Evolutionary conservation across 2,329 filamentous ascomycete species (phyloP), one percentile per base, ranked within the genome.

Genomic region (Helotiales sp.): DNA sequence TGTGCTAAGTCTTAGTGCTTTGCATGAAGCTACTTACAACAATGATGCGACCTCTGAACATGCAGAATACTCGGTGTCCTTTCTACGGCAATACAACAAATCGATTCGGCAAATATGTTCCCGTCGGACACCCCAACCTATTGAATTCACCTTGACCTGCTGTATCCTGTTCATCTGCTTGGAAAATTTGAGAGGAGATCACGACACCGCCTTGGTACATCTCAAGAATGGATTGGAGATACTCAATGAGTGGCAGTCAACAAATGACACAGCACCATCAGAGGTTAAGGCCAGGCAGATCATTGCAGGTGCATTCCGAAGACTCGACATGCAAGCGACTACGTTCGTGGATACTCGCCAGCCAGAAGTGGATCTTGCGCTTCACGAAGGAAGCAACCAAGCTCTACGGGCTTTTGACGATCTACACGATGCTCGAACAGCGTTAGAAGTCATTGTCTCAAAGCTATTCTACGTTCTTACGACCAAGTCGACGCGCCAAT

Each of bases 81-180:
- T 46, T 5, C 47, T 58, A 15, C 22, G 53, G 40, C 51, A 56
- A 19, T 58, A 58, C 51, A 59, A 59, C 34, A 49, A 52, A 54
- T 56, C 57, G 12, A 63, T 60, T 29, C 33, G 52, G 12, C 29
- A 55, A n/a, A 46, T 59, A 2, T 52, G 59, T 19, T 25, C 48
- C 3, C 48, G 27, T 5, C 40, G 47, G 12, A 22, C 17, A 15
- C n/a, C 19, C 6, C 47, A 56, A n/a, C 29, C 55, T 29, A 42
- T 54, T 15, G 44, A 58, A 25, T 44, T 57, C 22, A 58, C 59
- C 4, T 47, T 63, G 30, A 55, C 53, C 12, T 65, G 63, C 38
- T 65, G 63, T 38, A 51, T 63, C 47, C 33, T 64, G 13, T 65
- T 64, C 46, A 55, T 63, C 17, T 65, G 55, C 51, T 15, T 64